phyloP scores from a whole-genome alignment of 2,329 filamentous ascomycete genomes.

The Alternaria sp. region DNA sequence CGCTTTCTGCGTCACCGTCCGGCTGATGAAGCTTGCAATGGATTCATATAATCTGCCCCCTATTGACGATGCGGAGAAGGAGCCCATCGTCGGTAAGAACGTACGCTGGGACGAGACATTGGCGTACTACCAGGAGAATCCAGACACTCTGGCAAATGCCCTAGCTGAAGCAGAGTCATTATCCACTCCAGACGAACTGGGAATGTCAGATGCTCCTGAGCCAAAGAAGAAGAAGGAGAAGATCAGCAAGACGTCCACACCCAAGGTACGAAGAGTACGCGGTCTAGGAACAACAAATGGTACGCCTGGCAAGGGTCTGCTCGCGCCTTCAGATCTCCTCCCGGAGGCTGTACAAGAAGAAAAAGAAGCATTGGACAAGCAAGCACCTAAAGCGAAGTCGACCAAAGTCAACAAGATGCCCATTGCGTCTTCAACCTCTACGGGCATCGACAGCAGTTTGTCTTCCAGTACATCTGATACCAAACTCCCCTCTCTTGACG shows the following conservation, averaged over 20 bases:
- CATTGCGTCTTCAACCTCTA: conserved; percentile 15
- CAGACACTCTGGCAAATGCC: conserved; percentile 37
- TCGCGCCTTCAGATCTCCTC: conserved; percentile 40
- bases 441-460: conserved; percentile 17
- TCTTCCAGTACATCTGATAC: conserved; percentile 15
- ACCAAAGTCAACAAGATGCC: conserved; percentile 37
- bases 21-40: conserved; percentile 54
- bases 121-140: conserved; percentile 55
- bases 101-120: conserved; percentile 60
- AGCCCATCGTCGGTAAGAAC: conserved; percentile 38
- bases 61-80: conserved; percentile 22
- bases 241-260: conserved; percentile 38
- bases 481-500: conserved; percentile 32
- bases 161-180: conserved; percentile 43
- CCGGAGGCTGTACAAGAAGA: conserved; percentile 40
- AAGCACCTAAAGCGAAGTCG: conserved; percentile 29
- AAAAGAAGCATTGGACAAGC: conserved; percentile 26
- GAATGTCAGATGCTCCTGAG: conserved; percentile 33
- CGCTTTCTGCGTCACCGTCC: conserved; percentile 54
- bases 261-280: conserved; percentile 42
- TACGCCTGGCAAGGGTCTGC: conserved; percentile 49
- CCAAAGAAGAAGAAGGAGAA: conserved; percentile 35
- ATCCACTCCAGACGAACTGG: conserved; percentile 46
- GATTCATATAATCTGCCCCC: conserved; percentile 36
- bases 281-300: conserved; percentile 50